Base-by-base conservation (phyloP, 169 alveolate genomes). In the Plasmodium relictum region DNA sequence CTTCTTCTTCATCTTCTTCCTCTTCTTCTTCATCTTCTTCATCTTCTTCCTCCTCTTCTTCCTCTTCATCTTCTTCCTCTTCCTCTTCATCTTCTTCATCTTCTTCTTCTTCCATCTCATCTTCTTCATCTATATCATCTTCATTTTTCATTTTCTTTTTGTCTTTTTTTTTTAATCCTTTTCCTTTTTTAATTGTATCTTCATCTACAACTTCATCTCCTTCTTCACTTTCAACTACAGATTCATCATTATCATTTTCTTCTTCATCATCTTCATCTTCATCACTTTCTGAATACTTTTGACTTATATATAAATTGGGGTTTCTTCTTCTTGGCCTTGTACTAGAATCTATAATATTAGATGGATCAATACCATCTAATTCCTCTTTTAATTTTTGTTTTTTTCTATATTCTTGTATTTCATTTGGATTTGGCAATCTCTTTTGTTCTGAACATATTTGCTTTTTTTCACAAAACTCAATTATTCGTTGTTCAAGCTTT, bases 311-410 rank as follows among this genome's bases (percentile, higher is more conserved):
- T 10, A 41, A 18, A n/a, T 54, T 80, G 6, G 71, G 85, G 70
- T 41, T 68, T 62, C 90, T 80, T 50, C 90, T 80, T 52, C 90
- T 80, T 2, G 76, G 50, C 31, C 90, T 80, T 80, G 90, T 80
- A 31, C 73, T 52, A 14, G 90, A 54, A 48, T 80, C 90, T 45
- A 80, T 48, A 45, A 80, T 80, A 61, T 80, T 80, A 16, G 90
- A 80, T 0, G 83, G 83, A 44, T 80, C 90, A 80, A 80, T 80
- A 39, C 90, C 90, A 69, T 80, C 90, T 54, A 80, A 56, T 68
- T 80, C 90, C 54, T 80, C 85, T 45, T 80, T 80, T 59, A 80
- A 62, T 45, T 80, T 80, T 37, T 66, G 16, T 66, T 69, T 50
- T 54, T 80, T 80, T 68, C 54, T 69, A 48, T 80, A 80, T 45